Evolutionary conservation across 192 early-diverging fungal species (phyloP).

Genomic region (Chytriomyces hyalinus): DNA sequence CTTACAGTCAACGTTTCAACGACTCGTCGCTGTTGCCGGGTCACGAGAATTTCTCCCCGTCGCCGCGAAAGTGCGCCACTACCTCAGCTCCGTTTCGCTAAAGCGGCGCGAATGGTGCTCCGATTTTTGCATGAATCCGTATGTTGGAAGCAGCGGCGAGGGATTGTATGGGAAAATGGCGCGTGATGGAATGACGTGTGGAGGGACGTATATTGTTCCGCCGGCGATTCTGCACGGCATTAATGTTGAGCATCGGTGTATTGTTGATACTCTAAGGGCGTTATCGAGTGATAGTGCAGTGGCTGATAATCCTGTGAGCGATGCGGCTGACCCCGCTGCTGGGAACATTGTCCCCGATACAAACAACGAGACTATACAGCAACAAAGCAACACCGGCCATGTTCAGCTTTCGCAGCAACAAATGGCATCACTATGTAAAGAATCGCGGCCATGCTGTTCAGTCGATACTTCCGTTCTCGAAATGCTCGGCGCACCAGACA

Average conservation of each 20-base stretch:
- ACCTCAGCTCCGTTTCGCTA: conserved; percentile 4
- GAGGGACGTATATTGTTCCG: conserved; percentile 27
- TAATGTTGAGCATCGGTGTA: not conserved
- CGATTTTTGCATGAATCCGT: conserved; percentile 17
- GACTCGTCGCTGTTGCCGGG: conserved; percentile 17
- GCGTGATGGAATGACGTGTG: conserved; percentile 17
- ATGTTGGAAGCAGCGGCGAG: conserved; percentile 6
- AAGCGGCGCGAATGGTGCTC: conserved; percentile 29
- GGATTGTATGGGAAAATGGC: conserved; percentile 12
- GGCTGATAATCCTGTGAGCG: not conserved
- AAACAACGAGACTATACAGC: not conserved
- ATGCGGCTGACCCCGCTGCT: not conserved
- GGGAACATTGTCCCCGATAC: not conserved
- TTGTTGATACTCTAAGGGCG: not conserved
- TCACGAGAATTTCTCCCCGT: conserved; percentile 23
- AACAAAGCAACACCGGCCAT: not conserved
- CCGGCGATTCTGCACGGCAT: conserved; percentile 18
- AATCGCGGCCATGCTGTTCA: conserved; percentile 11
- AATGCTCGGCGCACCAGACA: conserved; percentile 11
- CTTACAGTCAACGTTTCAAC: conserved; percentile 28
- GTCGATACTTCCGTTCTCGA: conserved; percentile 26
- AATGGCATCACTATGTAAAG: not conserved
- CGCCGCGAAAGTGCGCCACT: conserved; percentile 26
- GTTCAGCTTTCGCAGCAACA: not conserved
- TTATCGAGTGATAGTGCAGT: not conserved